Conservation (phyloP, 2,329 filamentous ascomycete genomes). For the Magnaporthiopsis rhizophila region DNA sequence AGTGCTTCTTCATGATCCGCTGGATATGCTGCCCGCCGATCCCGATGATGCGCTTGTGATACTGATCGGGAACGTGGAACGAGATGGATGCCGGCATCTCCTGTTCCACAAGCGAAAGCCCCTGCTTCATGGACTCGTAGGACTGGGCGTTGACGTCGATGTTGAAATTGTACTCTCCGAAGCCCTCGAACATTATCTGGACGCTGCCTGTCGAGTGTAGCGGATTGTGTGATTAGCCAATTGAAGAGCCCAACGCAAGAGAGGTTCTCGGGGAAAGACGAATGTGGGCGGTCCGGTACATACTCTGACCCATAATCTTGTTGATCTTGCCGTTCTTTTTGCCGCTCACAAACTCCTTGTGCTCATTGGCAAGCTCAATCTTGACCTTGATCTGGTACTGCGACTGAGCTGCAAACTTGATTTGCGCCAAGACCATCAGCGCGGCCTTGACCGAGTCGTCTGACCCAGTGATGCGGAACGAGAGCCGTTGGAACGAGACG, state of each 20-base stretch:
- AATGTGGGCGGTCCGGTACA: constrained; percentile 17
- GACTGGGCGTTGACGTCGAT: constrained; percentile 91
- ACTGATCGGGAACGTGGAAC: constrained; percentile 97
- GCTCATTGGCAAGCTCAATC: constrained; percentile 97
- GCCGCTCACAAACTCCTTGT: constrained; percentile 98
- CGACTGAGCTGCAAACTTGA: constrained; percentile 78
- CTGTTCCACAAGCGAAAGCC: constrained; percentile 87
- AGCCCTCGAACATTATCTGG: constrained; percentile 97
- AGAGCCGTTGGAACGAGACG: constrained; percentile 86
- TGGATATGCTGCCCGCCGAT: constrained; percentile 98
- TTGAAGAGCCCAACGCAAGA: not conserved
- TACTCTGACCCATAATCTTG: constrained; percentile 99
- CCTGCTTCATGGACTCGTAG: constrained; percentile 92
- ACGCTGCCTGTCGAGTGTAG: constrained; percentile 59
- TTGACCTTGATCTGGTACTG: constrained; percentile 95
- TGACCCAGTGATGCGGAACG: constrained; percentile 89
- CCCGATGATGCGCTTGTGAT: constrained; percentile 98
- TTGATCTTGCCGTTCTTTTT: constrained; percentile 99
- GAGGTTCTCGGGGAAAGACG: not conserved
- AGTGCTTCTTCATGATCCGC: constrained; percentile 99
- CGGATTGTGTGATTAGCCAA: constrained; percentile 9
- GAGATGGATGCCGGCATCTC: constrained; percentile 99
- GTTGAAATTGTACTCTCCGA: constrained; percentile 99
- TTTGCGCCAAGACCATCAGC: constrained; percentile 87
- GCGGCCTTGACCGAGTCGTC: constrained; percentile 94